Conservation (phyloP, 768 basidiomycete species). For the Termitomyces sp. region DNA sequence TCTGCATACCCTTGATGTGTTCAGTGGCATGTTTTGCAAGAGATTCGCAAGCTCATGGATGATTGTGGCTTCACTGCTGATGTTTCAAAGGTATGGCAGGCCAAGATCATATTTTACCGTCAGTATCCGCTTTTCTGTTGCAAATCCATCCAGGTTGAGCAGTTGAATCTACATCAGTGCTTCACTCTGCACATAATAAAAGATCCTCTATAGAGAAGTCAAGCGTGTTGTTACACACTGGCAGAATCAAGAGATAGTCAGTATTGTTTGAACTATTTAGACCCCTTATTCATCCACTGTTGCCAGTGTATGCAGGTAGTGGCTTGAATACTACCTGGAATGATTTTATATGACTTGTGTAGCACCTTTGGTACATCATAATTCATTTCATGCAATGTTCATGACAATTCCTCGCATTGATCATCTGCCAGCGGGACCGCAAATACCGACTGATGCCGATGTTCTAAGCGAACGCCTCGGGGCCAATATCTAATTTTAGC, state of each 20-base stretch:
- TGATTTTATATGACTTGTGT: too few relatives aligned
- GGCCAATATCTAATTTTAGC: too few relatives aligned
- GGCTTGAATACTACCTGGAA: not conserved
- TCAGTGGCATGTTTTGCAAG: not conserved
- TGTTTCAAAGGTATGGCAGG: not conserved
- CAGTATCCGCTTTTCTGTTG: not conserved
- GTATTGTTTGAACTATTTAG: not conserved
- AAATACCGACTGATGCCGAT: too few relatives aligned
- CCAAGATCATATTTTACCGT: not conserved
- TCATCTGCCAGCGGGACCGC: too few relatives aligned
- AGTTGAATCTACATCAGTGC: not conserved
- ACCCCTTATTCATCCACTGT: not conserved
- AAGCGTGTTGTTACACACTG: not conserved
- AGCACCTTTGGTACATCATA: too few relatives aligned
- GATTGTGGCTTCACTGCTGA: slow-evolving; percentile 2
- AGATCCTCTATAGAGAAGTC: not conserved
- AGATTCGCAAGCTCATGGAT: not conserved
- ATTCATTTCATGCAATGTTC: too few relatives aligned
- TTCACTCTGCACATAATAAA: not conserved
- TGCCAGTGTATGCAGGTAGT: not conserved
- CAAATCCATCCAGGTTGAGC: not conserved
- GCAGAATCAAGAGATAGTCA: not conserved
- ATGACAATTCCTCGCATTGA: too few relatives aligned
- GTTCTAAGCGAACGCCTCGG: too few relatives aligned
- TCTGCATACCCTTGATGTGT: not conserved